Conservation (phyloP, 768 basidiomycete genomes). For the Albatrellus ellisii region DNA sequence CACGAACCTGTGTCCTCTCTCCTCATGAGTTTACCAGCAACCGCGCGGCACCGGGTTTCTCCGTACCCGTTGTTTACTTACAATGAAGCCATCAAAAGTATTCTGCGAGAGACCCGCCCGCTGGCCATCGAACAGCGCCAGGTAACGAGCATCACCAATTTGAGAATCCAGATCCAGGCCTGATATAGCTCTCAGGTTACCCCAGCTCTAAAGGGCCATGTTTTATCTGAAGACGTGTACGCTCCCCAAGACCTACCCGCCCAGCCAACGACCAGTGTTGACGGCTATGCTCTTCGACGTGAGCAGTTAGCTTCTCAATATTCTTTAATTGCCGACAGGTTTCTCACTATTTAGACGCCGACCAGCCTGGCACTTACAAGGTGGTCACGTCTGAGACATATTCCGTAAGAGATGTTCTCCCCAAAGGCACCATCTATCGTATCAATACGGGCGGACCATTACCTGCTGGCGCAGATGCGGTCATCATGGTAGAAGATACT, state of each 20-base stretch:
- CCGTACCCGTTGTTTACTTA: slow-evolving; percentile 64
- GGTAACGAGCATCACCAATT: slow-evolving; percentile 25
- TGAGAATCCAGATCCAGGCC: not conserved
- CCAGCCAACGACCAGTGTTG: slow-evolving; percentile 66
- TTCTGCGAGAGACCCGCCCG: slow-evolving; percentile 35
- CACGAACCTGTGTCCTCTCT: not conserved
- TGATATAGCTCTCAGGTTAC: slow-evolving; percentile 34
- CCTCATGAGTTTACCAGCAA: slow-evolving; percentile 27
- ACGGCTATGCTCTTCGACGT: slow-evolving; percentile 80
- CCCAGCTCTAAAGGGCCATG: slow-evolving; percentile 42
- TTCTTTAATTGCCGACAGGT: not conserved
- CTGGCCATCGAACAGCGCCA: slow-evolving; percentile 26
- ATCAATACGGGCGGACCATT: slow-evolving; percentile 83
- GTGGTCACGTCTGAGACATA: slow-evolving; percentile 47
- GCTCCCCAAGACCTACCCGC: slow-evolving; percentile 53
- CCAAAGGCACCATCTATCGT: slow-evolving; percentile 42
- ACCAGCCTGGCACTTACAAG: slow-evolving; percentile 50
- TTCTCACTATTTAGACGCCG: slow-evolving; percentile 32
- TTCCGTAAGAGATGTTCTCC: slow-evolving; percentile 24
- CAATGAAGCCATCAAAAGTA: slow-evolving; percentile 44
- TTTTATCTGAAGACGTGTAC: slow-evolving; percentile 65
- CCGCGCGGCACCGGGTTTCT: slow-evolving; percentile 60
- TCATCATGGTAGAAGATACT: slow-evolving; percentile 93
- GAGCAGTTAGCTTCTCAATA: slow-evolving; percentile 9
- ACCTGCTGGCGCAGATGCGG: slow-evolving; percentile 59